A percentile compares a stretch with the other conserved stretches of the same genome.
Evolutionary conservation across 1,139 yeast species (phyloP).

Genomic region (Taphrina confusa): DNA sequence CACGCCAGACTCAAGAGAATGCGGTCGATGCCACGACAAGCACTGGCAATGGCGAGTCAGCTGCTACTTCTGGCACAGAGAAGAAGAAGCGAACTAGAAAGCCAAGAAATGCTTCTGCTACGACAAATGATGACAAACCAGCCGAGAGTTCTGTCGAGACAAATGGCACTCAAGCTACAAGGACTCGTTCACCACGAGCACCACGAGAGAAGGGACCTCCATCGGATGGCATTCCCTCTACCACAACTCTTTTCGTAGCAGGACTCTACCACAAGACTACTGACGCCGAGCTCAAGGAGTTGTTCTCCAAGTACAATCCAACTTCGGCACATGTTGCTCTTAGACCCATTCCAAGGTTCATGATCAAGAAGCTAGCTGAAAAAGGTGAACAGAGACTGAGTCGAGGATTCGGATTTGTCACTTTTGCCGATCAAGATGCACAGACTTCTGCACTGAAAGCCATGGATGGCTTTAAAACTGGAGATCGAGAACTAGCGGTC

Average conservation of each 20-base stretch:
- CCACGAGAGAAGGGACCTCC: constrained; percentile 38
- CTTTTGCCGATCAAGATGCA: constrained; percentile 52
- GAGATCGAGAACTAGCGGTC: constrained; percentile 35
- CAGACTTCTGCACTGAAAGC: constrained; percentile 53
- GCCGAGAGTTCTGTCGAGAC: constrained; percentile 49
- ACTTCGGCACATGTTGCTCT: constrained; percentile 41
- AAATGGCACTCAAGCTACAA: constrained; percentile 38
- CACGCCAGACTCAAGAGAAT: constrained; percentile 5
- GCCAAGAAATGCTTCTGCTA: constrained; percentile 3
- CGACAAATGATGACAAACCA: constrained; percentile 3
- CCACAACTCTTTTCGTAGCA: constrained; percentile 57
- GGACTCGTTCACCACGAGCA: constrained; percentile 9
- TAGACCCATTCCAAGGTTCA: constrained; percentile 50
- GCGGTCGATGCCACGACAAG: not conserved
- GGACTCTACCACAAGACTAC: constrained; percentile 50
- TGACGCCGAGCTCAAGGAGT: constrained; percentile 41
- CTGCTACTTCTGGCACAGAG: constrained; percentile 4
- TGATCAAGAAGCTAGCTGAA: constrained; percentile 48
- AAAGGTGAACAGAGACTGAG: constrained; percentile 45
- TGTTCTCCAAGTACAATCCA: constrained; percentile 49
- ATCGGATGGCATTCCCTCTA: constrained; percentile 46
- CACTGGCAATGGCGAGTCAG: not conserved
- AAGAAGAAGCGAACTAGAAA: constrained; percentile 21
- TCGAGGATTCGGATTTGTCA: constrained; percentile 58
- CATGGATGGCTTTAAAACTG: constrained; percentile 49